Evolutionary conservation across 2,329 filamentous ascomycete genomes (phyloP), one percentile per base, ranked within the genome.

Genomic region (Fusarium staphyleae): DNA sequence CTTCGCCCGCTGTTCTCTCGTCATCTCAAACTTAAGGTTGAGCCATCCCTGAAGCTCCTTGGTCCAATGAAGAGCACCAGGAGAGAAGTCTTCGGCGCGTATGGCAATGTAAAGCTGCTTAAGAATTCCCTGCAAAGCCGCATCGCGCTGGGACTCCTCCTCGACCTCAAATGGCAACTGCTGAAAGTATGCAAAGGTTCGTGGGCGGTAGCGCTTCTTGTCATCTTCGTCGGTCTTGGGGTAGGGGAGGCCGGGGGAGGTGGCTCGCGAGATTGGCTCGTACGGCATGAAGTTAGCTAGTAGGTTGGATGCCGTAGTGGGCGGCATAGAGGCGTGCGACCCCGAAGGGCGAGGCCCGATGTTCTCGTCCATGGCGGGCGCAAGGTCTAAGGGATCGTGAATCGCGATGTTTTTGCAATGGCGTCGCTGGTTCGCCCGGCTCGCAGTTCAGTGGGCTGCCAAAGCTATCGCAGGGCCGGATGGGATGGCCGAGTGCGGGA

Each of bases 11-110:
- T 93, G 87, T 70, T 89, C 87, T 66, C 90, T 86, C 40, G 91
- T 91, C 71, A 96, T 91, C 76, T 99, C 93, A 71, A 99, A 99
- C 80, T 99, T 99, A 74, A 99, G 86, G 47, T 89, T 90, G 63
- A 99, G 81, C 95, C 96, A 99, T 74, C 89, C 91, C 70, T 93
- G 87, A 40, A 99, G 87, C 82, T 99, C 95, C 64, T 93, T 87
- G 13, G 95, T 97, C 95, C 95, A 99, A 75, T 99, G 93, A 56
- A 96, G 81, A 22, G 93, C 95, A 28, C 95, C 95, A 0, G 93
- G 91, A 18, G 89, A 88, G 74, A 98, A 98, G 74, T 99, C 95
- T 62, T 96, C 92, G 3, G 95, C 89, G 70, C 92, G 88, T 60
- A 99, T 82, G 51, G 93, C 86, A 66, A 97, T 90, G 73, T 96